Evolutionary conservation across 2,329 filamentous ascomycete genomes (phyloP).

Genomic region (Xylariaceae sp.): DNA sequence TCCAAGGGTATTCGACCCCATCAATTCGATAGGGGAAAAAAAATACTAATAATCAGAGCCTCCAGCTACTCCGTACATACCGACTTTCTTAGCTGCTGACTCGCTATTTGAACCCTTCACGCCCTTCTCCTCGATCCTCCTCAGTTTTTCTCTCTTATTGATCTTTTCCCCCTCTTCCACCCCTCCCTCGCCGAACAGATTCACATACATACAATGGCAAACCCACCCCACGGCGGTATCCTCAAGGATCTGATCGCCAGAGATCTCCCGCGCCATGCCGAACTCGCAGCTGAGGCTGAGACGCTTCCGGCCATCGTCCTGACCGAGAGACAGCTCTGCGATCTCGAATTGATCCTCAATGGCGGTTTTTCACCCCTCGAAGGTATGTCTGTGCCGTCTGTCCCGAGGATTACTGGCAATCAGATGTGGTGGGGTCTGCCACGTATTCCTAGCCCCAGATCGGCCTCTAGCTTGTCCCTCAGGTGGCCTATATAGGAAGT

Average conservation of each 20-base stretch:
- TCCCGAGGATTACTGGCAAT: neutral
- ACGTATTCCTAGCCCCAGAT: constrained; percentile 1
- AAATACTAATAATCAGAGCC: too few relatives aligned
- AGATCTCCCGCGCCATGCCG: constrained; percentile 75
- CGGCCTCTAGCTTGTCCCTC: neutral
- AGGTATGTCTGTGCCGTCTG: constrained; percentile 54
- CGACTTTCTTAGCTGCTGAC: too few relatives aligned
- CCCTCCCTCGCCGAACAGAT: neutral
- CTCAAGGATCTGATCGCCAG: constrained; percentile 97
- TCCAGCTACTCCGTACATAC: too few relatives aligned
- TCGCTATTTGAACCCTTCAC: too few relatives aligned
- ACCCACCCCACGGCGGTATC: constrained; percentile 80
- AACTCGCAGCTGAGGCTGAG: constrained; percentile 83
- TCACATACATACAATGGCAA: constrained; percentile 52
- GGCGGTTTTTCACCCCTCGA: constrained; percentile 97
- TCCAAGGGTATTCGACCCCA: too few relatives aligned
- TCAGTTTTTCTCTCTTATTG: neutral
- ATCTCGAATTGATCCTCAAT: constrained; percentile 94
- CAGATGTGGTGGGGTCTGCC: constrained; percentile 8
- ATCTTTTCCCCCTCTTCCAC: neutral
- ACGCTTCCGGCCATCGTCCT: constrained; percentile 78
- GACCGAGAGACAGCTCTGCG: constrained; percentile 92
- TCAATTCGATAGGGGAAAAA: too few relatives aligned
- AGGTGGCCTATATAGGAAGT: too few relatives aligned
- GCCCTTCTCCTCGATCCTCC: neutral